A percentile compares a stretch with the other conserved stretches of the same genome.
Conservation (phyloP, 306 rosid species). For the Malus fusca region DNA sequence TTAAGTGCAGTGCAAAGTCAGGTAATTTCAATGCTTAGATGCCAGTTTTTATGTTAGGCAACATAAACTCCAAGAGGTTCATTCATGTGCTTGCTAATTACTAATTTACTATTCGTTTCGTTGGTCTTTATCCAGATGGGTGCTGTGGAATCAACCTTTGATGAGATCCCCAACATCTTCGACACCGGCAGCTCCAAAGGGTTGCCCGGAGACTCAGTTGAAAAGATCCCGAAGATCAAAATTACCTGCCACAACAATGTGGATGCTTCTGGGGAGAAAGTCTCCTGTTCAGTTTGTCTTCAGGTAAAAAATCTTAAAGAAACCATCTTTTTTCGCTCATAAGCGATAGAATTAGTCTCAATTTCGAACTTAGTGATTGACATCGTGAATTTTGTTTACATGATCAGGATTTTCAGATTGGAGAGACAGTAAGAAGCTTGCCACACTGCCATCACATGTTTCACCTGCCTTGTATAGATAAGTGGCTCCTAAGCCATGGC, state of each 20-base stretch:
- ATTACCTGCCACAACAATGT: slow-evolving; percentile 53
- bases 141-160: slow-evolving; percentile 76
- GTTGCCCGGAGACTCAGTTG: slow-evolving; percentile 75
- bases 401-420: slow-evolving; percentile 82
- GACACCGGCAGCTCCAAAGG: slow-evolving; percentile 86
- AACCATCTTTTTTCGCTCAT: neutral
- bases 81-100: slow-evolving; percentile 23
- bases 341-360: neutral
- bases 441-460: slow-evolving; percentile 98
- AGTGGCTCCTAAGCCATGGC: slow-evolving; percentile 93
- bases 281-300: slow-evolving; percentile 90
- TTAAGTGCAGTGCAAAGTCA: slow-evolving; percentile 98
- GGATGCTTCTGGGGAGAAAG: slow-evolving; percentile 80
- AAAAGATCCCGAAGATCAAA: slow-evolving; percentile 70
- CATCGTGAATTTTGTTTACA: slow-evolving; percentile 11
- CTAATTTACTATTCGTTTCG: neutral
- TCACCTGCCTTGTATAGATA: slow-evolving; percentile 96
- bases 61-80: slow-evolving; percentile 1
- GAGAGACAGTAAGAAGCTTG: slow-evolving; percentile 89
- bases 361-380: slow-evolving; percentile 5
- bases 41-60: neutral
- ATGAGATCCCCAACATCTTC: slow-evolving; percentile 78
- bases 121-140: slow-evolving; percentile 60
- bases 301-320: slow-evolving; percentile 43
- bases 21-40: slow-evolving; percentile 42